phyloP scores from a whole-genome alignment of 2,329 filamentous ascomycete species.

The Dothidotthia symphoricarpi region DNA sequence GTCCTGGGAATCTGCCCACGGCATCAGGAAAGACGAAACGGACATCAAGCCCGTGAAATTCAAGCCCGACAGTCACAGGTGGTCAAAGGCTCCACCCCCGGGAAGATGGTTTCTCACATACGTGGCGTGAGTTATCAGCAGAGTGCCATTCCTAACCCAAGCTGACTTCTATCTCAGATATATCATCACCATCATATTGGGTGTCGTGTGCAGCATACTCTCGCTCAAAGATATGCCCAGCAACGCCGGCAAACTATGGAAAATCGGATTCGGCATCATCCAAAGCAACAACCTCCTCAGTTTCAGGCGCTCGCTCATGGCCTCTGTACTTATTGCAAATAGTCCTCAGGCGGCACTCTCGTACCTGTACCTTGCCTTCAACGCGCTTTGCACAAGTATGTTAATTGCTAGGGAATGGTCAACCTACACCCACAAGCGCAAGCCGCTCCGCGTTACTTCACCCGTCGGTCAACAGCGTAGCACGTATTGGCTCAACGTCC shows the following conservation, averaged over 20 bases:
- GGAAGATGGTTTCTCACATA: not conserved
- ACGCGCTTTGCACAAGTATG: slow-evolving; percentile 50
- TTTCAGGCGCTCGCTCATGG: not conserved
- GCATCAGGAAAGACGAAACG: not conserved
- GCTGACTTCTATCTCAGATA: not conserved
- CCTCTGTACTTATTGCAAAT: slow-evolving; percentile 41
- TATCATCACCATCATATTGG: not conserved
- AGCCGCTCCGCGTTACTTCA: slow-evolving; percentile 41
- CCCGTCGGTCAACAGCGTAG: slow-evolving; percentile 39
- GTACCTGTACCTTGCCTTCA: slow-evolving; percentile 49
- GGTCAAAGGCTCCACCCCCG: not conserved
- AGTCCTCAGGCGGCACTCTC: slow-evolving; percentile 49
- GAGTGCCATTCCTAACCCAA: not conserved
- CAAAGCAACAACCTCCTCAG: slow-evolving; percentile 11
- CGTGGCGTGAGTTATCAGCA: not conserved
- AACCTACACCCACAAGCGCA: slow-evolving; percentile 36
- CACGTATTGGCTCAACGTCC: slow-evolving; percentile 47
- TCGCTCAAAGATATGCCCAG: slow-evolving; percentile 7
- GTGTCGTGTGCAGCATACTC: not conserved
- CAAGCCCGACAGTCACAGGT: not conserved
- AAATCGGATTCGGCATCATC: slow-evolving; percentile 12
- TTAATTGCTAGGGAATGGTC: slow-evolving; percentile 51
- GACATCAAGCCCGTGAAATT: not conserved
- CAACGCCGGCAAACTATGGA: slow-evolving; percentile 5
- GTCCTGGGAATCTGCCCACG: not conserved